Evolutionary conservation across 2,329 filamentous ascomycete genomes (phyloP), one percentile per base, ranked within the genome.

Genomic region (Aspergillus ibericus): DNA sequence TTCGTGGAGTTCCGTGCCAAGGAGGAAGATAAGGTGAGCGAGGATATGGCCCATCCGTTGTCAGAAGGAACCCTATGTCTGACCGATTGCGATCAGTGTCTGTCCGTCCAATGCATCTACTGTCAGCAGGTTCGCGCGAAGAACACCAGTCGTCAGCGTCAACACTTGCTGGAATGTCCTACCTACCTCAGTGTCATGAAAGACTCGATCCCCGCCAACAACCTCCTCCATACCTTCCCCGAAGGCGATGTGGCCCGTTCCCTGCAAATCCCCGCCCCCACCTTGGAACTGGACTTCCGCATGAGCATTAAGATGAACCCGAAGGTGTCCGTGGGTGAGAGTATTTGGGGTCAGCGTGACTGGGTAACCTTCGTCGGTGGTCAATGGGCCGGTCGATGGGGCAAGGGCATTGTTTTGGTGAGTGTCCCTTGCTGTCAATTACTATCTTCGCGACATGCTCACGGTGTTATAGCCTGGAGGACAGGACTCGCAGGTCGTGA

Each of bases 271-370:
- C 80, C 80, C 8, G 72, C 75, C 6, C 81, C 81, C 0, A 71
- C 72, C 5, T 75, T 82, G 29, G 80, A 82, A 60, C 73, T 82
- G 47, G 81, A 83, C 64, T 83, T 82, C 70, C 79, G 81, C 51
- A 81, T 83, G 74, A 81, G 79, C 65, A 76, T 82, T 55, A 81
- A 81, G 63, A 69, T 82, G 65, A 82, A 83, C 62, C 81, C 81
- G 2, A 78, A 78, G 58, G 78, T 83, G 16, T 69, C 73, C 2
- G 75, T 82, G 15, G 81, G 81, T 3, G 70, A 70, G 18, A 75
- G 75, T 35, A 71, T 81, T 34, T 81, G 78, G 75, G 81, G 81
- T n/a, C 74, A 80, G 55, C 70, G 80, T 40, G 79, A 82, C 60
- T 82, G 81, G 81, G 75, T 82, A 46, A 79, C 77, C 35, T 81